Conservation (phyloP, 495 filamentous ascomycete species). For the Aspergillus olivimuriae region DNA sequence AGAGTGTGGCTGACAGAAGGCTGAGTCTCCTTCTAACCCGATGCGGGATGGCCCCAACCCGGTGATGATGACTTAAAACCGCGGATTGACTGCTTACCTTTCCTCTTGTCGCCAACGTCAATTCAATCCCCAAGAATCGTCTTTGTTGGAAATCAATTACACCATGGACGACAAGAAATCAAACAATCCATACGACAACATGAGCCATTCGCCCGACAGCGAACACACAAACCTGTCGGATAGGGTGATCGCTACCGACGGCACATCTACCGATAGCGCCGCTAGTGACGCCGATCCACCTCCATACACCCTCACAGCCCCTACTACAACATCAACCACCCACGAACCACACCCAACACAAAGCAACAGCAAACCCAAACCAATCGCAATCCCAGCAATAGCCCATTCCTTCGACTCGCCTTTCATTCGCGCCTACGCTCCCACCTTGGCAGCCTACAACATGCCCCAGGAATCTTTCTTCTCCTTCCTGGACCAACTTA, state of each 20-base stretch:
- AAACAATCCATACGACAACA: background rate
- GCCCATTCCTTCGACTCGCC: constrained; percentile 14
- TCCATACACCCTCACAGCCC: background rate
- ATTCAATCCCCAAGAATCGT: too few species aligned
- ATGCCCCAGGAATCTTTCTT: constrained; percentile 22
- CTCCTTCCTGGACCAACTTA: constrained; percentile 24
- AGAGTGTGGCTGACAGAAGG: too few species aligned
- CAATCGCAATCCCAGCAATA: constrained; percentile 26
- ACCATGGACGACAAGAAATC: constrained; percentile 2
- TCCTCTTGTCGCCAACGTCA: too few species aligned
- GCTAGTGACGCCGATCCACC: background rate
- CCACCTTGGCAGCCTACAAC: constrained; percentile 16
- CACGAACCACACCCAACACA: background rate
- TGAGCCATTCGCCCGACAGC: background rate
- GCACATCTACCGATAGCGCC: background rate
- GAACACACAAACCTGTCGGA: background rate
- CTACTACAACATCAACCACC: background rate
- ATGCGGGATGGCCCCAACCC: too few species aligned
- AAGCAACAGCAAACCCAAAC: constrained; percentile 3
- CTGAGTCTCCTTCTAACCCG: too few species aligned
- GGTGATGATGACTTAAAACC: too few species aligned
- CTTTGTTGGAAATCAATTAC: too few species aligned
- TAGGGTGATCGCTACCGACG: background rate
- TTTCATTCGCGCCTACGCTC: constrained; percentile 25
- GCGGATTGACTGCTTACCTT: too few species aligned